Evolutionary conservation across 805 yeast species (phyloP), one percentile per base, ranked within the genome.

Genomic region (Schizosaccharomyces osmophilus): DNA sequence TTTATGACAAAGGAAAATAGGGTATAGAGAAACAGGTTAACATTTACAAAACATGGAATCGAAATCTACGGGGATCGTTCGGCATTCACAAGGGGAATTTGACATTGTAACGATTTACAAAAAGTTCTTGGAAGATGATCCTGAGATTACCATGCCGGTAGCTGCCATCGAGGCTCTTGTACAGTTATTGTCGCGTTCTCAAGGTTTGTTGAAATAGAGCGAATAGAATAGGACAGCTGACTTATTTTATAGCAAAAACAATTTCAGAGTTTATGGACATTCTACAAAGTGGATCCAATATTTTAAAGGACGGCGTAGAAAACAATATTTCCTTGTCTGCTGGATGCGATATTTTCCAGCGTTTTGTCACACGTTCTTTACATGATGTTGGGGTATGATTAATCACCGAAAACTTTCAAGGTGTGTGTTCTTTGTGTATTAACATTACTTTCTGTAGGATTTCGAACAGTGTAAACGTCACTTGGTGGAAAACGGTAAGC

Each of bases 61-160:
- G 4, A 24, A 45, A 19, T 45, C 51, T 45, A 19, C 51, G 24
- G 51, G 51, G 13, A 45, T 45, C 24, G 51, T 45, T 45, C 51
- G 51, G 13, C 51, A 45, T 45, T 45, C 51, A 6, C 51, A 22
- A 32, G 64, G 65, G 19, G 77, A 74, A 41, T 88, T 93, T 69
- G 95, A 89, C 71, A 87, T 93, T 66, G 87, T 83, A 58, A 77
- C 80, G 66, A 81, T 90, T 0, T 93, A 93, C 70, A 77, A 87
- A 63, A 79, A 79, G 69, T 88, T 87, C 70, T 76, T 93, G 64
- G 81, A 79, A 66, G 95, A 88, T 60, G 97, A 93, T 73, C 78
- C 86, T n/a, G 97, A 93, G 62, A 86, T 93, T 82, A 89, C 98
- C 5, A 93, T 89, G 97, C 99, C 99, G 0, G 87, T 93, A 42